Percentiles rank a stretch among this genome's conserved stretches.
phyloP scores from a whole-genome alignment of 116 monocot genomes.

The Trichopus zeylanicus region DNA sequence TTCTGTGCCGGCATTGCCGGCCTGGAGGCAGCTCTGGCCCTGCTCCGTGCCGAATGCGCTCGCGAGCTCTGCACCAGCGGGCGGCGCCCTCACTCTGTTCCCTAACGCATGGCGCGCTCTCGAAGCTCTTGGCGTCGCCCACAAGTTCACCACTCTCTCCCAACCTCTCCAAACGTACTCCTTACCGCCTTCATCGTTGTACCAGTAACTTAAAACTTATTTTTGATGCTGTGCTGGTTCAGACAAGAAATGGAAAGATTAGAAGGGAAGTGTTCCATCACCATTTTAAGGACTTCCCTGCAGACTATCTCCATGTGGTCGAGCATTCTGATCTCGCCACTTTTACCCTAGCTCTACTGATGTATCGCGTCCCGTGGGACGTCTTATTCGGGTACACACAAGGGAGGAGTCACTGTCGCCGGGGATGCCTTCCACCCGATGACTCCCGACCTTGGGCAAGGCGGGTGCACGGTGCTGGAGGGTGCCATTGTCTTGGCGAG shows the following conservation, averaged over 20 bases:
- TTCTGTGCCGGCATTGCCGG: too few species aligned
- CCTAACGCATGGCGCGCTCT: slow-evolving; percentile 21
- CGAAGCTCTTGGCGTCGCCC: slow-evolving; percentile 7
- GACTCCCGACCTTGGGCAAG: slow-evolving; percentile 44
- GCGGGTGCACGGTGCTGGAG: slow-evolving; percentile 31
- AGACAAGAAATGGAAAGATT: slow-evolving; percentile 21
- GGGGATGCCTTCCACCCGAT: slow-evolving; percentile 55
- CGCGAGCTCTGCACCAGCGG: too few species aligned
- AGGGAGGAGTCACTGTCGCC: slow-evolving; percentile 27
- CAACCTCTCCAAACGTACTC: background rate
- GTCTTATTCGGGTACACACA: slow-evolving; percentile 13
- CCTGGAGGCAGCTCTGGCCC: too few species aligned
- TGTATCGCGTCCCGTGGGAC: slow-evolving; percentile 26
- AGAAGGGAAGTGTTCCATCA: slow-evolving; percentile 16
- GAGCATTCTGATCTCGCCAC: slow-evolving; percentile 12
- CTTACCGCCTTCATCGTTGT: background rate
- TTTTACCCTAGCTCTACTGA: slow-evolving; percentile 20
- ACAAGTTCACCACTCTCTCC: background rate
- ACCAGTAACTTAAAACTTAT: background rate
- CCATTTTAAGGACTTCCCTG: slow-evolving; percentile 24
- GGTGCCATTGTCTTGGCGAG: slow-evolving; percentile 31
- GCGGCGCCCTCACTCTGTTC: slow-evolving; percentile 4
- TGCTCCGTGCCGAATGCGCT: too few species aligned
- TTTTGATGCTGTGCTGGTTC: background rate
- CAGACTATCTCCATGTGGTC: slow-evolving; percentile 9